A percentile compares a stretch with the other conserved stretches of the same genome.
Evolutionary conservation across 805 yeast genomes (phyloP).

Genomic region (Candida hispaniensis): DNA sequence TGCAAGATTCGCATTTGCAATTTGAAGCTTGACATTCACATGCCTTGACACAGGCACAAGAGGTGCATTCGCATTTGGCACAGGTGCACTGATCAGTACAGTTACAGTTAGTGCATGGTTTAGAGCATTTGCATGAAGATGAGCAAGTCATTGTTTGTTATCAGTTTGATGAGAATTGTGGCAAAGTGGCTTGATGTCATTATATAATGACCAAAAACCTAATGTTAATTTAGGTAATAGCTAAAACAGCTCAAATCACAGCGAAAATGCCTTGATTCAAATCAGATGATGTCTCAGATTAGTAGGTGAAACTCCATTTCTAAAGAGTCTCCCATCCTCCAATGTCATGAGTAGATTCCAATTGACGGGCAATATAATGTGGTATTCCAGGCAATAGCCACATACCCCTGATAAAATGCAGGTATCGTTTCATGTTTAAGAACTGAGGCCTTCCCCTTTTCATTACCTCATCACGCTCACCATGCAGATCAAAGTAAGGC

Average conservation of each 20-base stretch:
- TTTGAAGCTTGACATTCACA: constrained; percentile 13
- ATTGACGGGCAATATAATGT: constrained; percentile 62
- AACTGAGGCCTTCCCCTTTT: constrained; percentile 61
- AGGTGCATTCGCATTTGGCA: constrained; percentile 7
- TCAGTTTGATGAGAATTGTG: no score
- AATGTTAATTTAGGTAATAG: no score
- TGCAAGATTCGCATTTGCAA: constrained; percentile 15
- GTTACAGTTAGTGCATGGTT: constrained; percentile 14
- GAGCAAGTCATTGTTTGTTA: constrained; percentile 16
- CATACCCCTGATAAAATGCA: constrained; percentile 49
- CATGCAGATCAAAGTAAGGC: constrained; percentile 79
- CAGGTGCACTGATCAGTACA: constrained; percentile 13
- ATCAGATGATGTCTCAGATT: no score
- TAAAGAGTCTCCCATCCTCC: constrained; percentile 94
- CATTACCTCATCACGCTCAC: constrained; percentile 68
- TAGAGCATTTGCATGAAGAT: constrained; percentile 17
- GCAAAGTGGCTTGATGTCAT: no score
- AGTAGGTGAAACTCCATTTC: no score
- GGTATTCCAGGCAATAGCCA: constrained; percentile 77
- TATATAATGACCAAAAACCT: no score
- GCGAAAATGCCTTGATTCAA: no score
- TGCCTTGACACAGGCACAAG: constrained; percentile 13
- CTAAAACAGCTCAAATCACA: no score
- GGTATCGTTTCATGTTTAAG: constrained; percentile 51
- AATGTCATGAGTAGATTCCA: constrained; percentile 68